Evolutionary conservation across 2,329 filamentous ascomycete species (phyloP).

Genomic region (Talaromyces marneffei): DNA sequence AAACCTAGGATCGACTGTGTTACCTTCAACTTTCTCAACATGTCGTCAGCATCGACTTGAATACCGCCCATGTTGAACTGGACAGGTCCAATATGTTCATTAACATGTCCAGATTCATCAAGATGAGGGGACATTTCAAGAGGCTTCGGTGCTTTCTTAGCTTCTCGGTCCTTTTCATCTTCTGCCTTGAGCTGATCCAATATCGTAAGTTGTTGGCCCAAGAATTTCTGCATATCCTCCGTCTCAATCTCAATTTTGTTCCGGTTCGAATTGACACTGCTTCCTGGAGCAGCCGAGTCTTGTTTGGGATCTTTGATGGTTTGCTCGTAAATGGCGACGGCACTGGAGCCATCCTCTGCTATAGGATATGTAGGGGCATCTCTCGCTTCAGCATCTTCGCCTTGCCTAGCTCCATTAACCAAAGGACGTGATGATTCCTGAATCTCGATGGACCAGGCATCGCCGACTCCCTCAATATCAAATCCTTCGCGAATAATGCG

Average conservation of each 20-base stretch:
- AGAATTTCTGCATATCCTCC: constrained; percentile 71
- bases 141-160: constrained; percentile 29
- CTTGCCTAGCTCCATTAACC: constrained; percentile 21
- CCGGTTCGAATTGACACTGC: constrained; percentile 42
- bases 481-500: constrained; percentile 85
- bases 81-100: constrained; percentile 85
- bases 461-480: constrained; percentile 79
- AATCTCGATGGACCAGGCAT: constrained; percentile 80
- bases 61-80: constrained; percentile 99
- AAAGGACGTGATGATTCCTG: constrained; percentile 43
- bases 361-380: constrained; percentile 20
- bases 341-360: constrained; percentile 46
- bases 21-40: constrained; percentile 80
- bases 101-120: constrained; percentile 43
- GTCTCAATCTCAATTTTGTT: constrained; percentile 55
- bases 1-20: background rate
- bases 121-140: constrained; percentile 30
- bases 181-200: constrained; percentile 61
- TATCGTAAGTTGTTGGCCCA: constrained; percentile 66
- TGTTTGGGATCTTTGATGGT: constrained; percentile 70
- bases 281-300: constrained; percentile 51
- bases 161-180: constrained; percentile 43
- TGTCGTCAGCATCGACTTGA: constrained; percentile 89
- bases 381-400: constrained; percentile 22
- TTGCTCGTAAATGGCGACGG: constrained; percentile 70